These are phyloP conservation scores for Sesbania bispinosa DNA, from an alignment of 306 rosid genomes.

Conservation along the genomic window DNA sequence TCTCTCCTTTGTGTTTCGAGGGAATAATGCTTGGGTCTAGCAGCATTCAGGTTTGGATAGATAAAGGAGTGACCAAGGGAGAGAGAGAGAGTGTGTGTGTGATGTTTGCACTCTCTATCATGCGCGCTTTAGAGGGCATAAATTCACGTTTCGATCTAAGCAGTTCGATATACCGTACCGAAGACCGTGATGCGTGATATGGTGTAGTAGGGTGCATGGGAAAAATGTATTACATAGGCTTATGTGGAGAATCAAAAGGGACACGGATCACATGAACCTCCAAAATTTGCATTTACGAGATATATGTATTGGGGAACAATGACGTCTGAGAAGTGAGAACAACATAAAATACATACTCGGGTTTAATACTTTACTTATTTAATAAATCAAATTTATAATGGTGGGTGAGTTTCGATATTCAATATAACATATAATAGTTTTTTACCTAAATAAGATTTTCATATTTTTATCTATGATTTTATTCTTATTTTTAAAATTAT, in stretches of 20 bases:
- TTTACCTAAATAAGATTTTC: no score
- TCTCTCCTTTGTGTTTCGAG: constrained; percentile 10
- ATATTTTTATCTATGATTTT: no score
- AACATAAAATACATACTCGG: constrained; percentile 4
- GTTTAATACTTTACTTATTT: constrained; percentile 8
- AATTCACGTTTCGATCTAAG: constrained; percentile 11
- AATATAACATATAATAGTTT: no score
- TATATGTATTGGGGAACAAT: constrained; percentile 11
- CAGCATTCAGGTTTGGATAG: constrained; percentile 20
- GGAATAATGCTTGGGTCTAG: constrained; percentile 24
- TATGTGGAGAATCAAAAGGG: constrained; percentile 33
- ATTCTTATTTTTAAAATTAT: no score
- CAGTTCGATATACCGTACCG: background rate
- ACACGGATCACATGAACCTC: constrained; percentile 41
- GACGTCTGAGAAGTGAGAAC: background rate
- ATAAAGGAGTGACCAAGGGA: constrained; percentile 22
- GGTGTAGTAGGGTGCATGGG: constrained; percentile 23
- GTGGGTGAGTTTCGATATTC: no score
- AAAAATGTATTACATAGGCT: background rate
- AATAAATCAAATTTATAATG: no score
- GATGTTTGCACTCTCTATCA: constrained; percentile 24
- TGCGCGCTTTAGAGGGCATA: background rate
- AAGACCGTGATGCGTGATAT: constrained; percentile 4
- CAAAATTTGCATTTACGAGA: background rate
- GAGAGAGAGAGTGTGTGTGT: background rate